These are phyloP conservation scores for Xylaria bambusicola DNA, from an alignment of 495 filamentous ascomycete genomes.

Conservation along the genomic window DNA sequence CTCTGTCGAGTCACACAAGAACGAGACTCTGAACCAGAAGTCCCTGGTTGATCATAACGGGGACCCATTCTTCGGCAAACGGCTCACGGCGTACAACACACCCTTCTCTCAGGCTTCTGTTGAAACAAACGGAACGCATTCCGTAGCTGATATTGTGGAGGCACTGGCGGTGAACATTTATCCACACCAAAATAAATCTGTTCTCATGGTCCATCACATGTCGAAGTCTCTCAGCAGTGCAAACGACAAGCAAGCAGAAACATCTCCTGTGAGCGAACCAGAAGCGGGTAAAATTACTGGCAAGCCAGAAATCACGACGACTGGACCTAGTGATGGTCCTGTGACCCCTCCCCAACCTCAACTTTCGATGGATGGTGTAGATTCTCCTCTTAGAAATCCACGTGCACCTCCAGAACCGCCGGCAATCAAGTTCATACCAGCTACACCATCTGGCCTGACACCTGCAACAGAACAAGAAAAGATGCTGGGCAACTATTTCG, in stretches of 20 bases:
- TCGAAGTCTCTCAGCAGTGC: conserved; percentile 32
- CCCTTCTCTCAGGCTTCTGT: conserved; percentile 62
- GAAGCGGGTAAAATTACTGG: not conserved
- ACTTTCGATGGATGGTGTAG: conserved; percentile 53
- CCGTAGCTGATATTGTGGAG: conserved; percentile 64
- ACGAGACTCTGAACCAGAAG: conserved; percentile 32
- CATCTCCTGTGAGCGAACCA: conserved; percentile 14
- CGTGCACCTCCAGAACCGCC: conserved; percentile 62
- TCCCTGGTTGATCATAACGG: conserved; percentile 50
- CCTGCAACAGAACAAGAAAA: conserved; percentile 57
- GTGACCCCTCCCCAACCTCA: conserved; percentile 48
- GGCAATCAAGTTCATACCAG: conserved; percentile 70
- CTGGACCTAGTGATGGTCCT: conserved; percentile 45
- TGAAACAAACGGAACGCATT: conserved; percentile 53
- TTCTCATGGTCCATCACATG: conserved; percentile 75
- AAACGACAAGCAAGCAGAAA: conserved; percentile 24
- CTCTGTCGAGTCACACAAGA: conserved; percentile 38
- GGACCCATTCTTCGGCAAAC: conserved; percentile 57
- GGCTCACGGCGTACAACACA: conserved; percentile 54
- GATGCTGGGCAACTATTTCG: conserved; percentile 51
- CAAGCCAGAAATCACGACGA: conserved; percentile 37
- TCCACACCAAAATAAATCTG: conserved; percentile 82
- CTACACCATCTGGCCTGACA: conserved; percentile 61
- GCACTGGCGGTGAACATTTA: conserved; percentile 81
- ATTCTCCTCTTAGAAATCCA: conserved; percentile 76